Conservation (phyloP, 2,329 filamentous ascomycete genomes). For the Trematosphaeria pertusa region DNA sequence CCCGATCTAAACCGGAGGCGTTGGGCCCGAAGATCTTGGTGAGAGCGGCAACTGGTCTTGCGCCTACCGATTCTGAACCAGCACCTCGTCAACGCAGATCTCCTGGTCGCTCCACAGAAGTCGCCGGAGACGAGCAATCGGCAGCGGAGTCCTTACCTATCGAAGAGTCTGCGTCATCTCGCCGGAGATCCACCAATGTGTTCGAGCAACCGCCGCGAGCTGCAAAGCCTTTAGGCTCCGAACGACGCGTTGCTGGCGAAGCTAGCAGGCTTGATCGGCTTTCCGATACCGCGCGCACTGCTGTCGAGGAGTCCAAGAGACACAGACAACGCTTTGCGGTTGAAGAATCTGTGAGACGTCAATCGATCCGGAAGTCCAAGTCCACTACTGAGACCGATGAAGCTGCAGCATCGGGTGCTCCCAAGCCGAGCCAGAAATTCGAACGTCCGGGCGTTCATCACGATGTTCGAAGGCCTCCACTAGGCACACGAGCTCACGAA, state of each 20-base stretch:
- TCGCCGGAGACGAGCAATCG: slow-evolving; percentile 1
- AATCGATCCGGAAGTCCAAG: slow-evolving; percentile 15
- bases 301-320: slow-evolving; percentile 8
- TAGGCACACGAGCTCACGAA: slow-evolving; percentile 4
- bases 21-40: slow-evolving; percentile 13
- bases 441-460: slow-evolving; percentile 24
- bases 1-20: slow-evolving; percentile 9
- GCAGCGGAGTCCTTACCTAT: slow-evolving; percentile 1
- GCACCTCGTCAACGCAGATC: slow-evolving; percentile 1
- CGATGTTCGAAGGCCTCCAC: slow-evolving; percentile 29
- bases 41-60: slow-evolving; percentile 8
- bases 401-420: slow-evolving; percentile 8
- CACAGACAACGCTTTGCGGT: slow-evolving; percentile 4
- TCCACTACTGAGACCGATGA: slow-evolving; percentile 28
- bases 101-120: slow-evolving; percentile 1
- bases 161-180: slow-evolving; percentile 8
- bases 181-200: slow-evolving; percentile 21
- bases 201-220: slow-evolving; percentile 12
- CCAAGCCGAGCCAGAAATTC: slow-evolving; percentile 3
- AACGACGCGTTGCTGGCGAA: slow-evolving; percentile 3
- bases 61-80: slow-evolving; percentile 1
- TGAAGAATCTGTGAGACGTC: slow-evolving; percentile 24
- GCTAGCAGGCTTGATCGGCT: slow-evolving; percentile 3
- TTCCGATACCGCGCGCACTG: slow-evolving; percentile 3
- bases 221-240: slow-evolving; percentile 10